These are phyloP conservation scores for Phallus indusiatus DNA, from an alignment of 768 basidiomycete species.

Conservation along the genomic window DNA sequence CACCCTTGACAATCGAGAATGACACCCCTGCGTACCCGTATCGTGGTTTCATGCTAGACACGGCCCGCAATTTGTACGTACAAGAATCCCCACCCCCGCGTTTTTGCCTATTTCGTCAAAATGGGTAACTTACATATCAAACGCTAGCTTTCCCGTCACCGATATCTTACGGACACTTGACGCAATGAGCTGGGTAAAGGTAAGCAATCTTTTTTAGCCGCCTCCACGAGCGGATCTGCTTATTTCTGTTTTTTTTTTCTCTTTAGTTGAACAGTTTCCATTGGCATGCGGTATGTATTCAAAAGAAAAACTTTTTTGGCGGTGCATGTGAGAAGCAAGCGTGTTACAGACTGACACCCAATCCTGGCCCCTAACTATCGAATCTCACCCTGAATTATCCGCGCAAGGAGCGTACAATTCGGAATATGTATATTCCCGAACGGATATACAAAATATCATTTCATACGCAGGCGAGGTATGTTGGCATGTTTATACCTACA, in stretches of 20 bases:
- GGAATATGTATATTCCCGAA: slow-evolving; percentile 17
- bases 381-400: slow-evolving; percentile 21
- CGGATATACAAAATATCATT: slow-evolving; percentile 20
- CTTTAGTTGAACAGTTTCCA: slow-evolving; percentile 27
- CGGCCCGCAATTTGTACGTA: slow-evolving; percentile 25
- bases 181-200: slow-evolving; percentile 28
- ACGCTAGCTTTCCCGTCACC: slow-evolving; percentile 10
- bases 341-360: slow-evolving; percentile 8
- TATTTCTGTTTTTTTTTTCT: background rate
- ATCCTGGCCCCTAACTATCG: slow-evolving; percentile 25
- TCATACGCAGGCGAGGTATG: slow-evolving; percentile 24
- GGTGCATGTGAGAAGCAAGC: background rate
- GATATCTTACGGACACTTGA: slow-evolving; percentile 24
- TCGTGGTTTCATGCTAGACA: slow-evolving; percentile 29
- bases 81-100: background rate
- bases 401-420: slow-evolving; percentile 24
- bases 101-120: slow-evolving; percentile 5
- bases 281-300: slow-evolving; percentile 26
- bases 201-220: slow-evolving; percentile 1
- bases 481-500: background rate
- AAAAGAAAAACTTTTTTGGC: background rate
- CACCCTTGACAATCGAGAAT: slow-evolving; percentile 16
- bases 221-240: too few relatives aligned
- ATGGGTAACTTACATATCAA: background rate
- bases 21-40: slow-evolving; percentile 13